A percentile compares a stretch with the other conserved stretches of the same genome.
These are phyloP conservation scores for Raddia distichophylla DNA, from an alignment of 176 grass and related monocot species.

Conservation along the genomic window DNA sequence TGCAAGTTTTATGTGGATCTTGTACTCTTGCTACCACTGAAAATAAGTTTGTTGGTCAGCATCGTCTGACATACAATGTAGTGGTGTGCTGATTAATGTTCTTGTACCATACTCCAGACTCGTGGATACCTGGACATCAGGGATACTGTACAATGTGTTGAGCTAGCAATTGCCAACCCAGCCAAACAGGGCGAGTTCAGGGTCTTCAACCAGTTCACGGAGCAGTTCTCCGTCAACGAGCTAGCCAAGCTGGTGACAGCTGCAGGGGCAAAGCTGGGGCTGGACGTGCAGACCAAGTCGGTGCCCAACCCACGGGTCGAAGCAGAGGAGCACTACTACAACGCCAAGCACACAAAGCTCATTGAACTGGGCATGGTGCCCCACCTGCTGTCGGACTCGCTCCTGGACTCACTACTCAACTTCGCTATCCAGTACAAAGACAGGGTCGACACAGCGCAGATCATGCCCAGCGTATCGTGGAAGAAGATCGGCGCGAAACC, in stretches of 20 bases:
- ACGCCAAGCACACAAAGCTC: conserved; percentile 83
- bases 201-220: conserved; percentile 97
- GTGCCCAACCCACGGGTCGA: conserved; percentile 90
- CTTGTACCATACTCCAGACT: conserved; percentile 44
- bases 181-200: conserved; percentile 88
- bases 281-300: conserved; percentile 69
- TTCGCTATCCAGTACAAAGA: conserved; percentile 84
- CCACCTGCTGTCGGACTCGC: conserved; percentile 81
- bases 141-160: conserved; percentile 87
- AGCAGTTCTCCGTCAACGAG: conserved; percentile 90
- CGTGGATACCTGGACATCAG: conserved; percentile 95
- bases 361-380: conserved; percentile 71
- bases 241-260: conserved; percentile 74
- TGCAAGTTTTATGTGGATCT: background rate
- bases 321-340: conserved; percentile 94
- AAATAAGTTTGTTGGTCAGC: background rate
- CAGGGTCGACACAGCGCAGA: conserved; percentile 67
- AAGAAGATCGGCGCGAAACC: conserved; percentile 81
- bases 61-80: background rate
- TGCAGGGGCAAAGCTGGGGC: conserved; percentile 70
- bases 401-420: conserved; percentile 87
- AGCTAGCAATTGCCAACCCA: conserved; percentile 90
- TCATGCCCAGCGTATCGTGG: conserved; percentile 95
- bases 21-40: background rate
- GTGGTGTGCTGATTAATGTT: conserved; percentile 18